Conservation (phyloP, 257 asterid genomes). For the Orobanche coerulescens region DNA sequence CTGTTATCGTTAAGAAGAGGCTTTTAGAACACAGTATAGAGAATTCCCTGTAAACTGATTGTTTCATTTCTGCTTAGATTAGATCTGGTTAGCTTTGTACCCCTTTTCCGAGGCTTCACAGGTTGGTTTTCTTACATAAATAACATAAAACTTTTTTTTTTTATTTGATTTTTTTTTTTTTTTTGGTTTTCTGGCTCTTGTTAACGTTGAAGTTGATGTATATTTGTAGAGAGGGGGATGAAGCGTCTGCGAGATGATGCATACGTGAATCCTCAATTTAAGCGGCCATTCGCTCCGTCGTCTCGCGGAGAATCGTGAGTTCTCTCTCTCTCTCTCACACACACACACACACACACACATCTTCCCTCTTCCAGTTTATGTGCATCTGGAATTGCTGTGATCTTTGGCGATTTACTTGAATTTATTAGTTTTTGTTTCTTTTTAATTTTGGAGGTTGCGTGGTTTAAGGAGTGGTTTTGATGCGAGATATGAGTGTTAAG, state of each 20-base stretch:
- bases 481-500: conserved; percentile 10
- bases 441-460: not conserved
- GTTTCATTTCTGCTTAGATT: conserved; percentile 20
- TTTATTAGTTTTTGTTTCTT: conserved; percentile 2
- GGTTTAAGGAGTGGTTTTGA: conserved; percentile 13
- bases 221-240: conserved; percentile 49
- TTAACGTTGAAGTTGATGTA: conserved; percentile 26
- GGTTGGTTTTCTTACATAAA: conserved; percentile 17
- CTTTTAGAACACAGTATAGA: too few species aligned
- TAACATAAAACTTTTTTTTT: not conserved
- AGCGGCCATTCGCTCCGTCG: conserved; percentile 49
- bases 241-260: conserved; percentile 76
- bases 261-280: conserved; percentile 49
- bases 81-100: conserved; percentile 36
- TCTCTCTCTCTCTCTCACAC: too few species aligned
- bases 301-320: conserved; percentile 60
- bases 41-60: conserved; percentile 16
- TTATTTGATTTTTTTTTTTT: not conserved
- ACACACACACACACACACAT: too few species aligned
- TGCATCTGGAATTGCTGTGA: not conserved
- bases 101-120: conserved; percentile 25
- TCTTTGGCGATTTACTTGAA: conserved; percentile 21
- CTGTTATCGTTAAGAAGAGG: conserved; percentile 14
- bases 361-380: not conserved
- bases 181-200: not conserved